Conservation (phyloP, 2,329 filamentous ascomycete species). For the Colletotrichum incanum region DNA sequence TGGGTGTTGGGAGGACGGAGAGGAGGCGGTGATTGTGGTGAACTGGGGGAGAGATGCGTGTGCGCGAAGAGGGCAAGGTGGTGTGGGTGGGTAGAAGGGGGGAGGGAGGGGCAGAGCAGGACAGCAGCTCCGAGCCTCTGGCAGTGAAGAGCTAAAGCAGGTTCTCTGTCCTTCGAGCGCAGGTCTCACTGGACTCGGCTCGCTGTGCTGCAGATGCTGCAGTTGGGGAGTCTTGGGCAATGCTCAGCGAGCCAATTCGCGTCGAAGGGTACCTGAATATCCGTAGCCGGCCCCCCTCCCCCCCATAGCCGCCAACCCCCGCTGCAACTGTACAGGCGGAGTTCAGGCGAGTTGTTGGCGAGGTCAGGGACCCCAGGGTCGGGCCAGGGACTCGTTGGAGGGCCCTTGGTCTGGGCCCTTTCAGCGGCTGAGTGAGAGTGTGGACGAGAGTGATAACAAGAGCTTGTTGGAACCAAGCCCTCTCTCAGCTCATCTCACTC, state of each 20-base stretch:
- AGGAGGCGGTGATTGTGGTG: not conserved
- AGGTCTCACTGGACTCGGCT: conserved; percentile 27
- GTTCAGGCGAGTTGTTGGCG: conserved; percentile 2
- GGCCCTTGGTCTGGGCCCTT: not conserved
- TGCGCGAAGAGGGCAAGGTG: no score
- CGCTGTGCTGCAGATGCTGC: not conserved
- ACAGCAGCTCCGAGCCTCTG: not conserved
- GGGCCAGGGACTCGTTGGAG: conserved; percentile 5
- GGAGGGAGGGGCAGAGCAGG: not conserved
- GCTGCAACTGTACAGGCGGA: conserved; percentile 17
- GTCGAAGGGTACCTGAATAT: conserved; percentile 21
- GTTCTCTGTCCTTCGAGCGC: conserved; percentile 8
- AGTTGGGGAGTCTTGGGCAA: not conserved
- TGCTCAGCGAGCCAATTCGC: conserved; percentile 13
- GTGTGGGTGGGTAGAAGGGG: not conserved
- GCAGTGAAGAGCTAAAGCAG: conserved; percentile 12
- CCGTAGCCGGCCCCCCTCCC: not conserved
- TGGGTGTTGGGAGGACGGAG: conserved; percentile 33
- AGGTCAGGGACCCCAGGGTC: not conserved
- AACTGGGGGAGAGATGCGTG: not conserved
- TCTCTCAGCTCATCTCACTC: conserved; percentile 5
- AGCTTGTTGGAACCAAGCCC: not conserved
- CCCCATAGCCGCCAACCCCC: not conserved
- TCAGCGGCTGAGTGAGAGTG: not conserved
- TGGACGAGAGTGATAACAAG: not conserved